A percentile compares a stretch with the other conserved stretches of the same genome.
Conservation (phyloP, 2,329 filamentous ascomycete species). For the Coniochaeta sp. region DNA sequence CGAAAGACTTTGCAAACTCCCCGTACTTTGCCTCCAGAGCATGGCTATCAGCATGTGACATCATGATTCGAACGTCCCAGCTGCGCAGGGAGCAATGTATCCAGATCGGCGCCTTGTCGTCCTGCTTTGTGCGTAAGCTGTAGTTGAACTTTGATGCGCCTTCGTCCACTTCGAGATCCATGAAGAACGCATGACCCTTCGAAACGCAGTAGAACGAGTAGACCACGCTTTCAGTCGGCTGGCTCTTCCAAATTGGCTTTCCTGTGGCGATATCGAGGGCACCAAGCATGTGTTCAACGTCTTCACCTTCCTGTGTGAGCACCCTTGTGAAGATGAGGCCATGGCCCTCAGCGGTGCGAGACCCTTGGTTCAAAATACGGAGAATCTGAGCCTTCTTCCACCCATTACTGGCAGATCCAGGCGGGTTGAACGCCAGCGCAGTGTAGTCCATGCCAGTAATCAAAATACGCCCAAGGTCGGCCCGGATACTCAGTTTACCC, state of each 20-base stretch:
- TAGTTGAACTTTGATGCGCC: neutral
- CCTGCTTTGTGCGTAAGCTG: neutral
- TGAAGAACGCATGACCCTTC: neutral
- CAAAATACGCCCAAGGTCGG: neutral
- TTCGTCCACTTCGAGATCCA: neutral
- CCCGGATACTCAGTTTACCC: neutral
- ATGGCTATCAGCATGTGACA: neutral
- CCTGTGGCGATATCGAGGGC: neutral
- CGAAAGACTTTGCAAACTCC: neutral
- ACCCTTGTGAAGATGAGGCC: neutral
- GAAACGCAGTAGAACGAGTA: slow-evolving; percentile 1
- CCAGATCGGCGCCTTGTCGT: slow-evolving; percentile 1
- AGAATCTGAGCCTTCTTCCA: neutral
- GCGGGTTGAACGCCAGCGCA: neutral
- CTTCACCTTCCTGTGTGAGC: neutral
- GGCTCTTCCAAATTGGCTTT: neutral
- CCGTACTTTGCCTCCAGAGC: neutral
- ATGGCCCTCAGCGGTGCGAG: neutral
- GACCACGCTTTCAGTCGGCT: neutral
- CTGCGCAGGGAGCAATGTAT: neutral
- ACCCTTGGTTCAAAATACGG: neutral
- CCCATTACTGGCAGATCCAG: neutral
- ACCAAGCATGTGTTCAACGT: neutral
- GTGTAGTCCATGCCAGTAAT: neutral
- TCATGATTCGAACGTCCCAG: neutral